Base-by-base conservation (phyloP, 2,329 filamentous ascomycete species). In the Phialocephala sp. region DNA sequence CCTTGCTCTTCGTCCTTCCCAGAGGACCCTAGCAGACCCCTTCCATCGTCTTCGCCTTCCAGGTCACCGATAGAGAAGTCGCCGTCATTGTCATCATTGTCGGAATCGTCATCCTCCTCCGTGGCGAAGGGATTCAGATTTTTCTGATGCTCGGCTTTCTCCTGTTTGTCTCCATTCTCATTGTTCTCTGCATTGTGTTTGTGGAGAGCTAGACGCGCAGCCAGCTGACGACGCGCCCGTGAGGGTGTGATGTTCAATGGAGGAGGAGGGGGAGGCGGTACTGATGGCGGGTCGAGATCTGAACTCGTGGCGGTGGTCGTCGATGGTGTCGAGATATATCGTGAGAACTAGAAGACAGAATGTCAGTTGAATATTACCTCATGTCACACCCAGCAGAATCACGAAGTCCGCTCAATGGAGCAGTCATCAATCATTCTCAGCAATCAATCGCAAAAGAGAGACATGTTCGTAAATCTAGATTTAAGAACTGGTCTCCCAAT, bases 171-270 rank as follows among this genome's bases (percentile, higher is more conserved):
- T 36, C 64, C 68, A 39, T 70, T 74, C n/a, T 72, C 69, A 4
- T 59, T 64, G 52, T 70, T 71, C 4, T 59, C 35, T 2, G 65
- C 56, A 24, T 74, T 74, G 70, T 87, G 87, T 77, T 92, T 90
- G 70, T 92, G 91, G 79, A 91, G 87, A 1, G 92, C 87, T 74
- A 98, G 84, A 14, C 94, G 88, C 14, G 92, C 91, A n/a, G 93
- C 94, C n/a, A 98, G 86, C 77, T 97, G 93, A 63, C 93, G 85
- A 59, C 94, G 88, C 8, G 94, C 94, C 60, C 94, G 88, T 8
- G 93, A 96, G 1, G 94, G 94, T 0, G 91, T 89, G 41, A 94
- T 89, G 76, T 94, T 95, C 74, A 97, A 83, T 14, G 93, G 92
- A 37, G 91, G 89, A 24, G 88, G 91, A n/a, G 90, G 90, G 0